Base-by-base conservation (phyloP, 148 eudicot species). In the Heliosperma pusillum region DNA sequence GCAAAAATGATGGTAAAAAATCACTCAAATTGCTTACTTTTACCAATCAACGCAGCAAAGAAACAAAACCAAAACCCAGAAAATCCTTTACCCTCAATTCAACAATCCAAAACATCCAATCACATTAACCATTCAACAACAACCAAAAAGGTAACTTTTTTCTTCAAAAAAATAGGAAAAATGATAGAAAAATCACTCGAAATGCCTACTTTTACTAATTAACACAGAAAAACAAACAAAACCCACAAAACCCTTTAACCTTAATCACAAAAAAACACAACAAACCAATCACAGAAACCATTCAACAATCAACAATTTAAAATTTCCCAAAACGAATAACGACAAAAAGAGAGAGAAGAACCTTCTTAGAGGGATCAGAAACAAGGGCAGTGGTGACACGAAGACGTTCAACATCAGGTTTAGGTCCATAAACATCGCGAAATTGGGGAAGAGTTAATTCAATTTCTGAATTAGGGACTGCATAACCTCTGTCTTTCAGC, bases 401-500 rank as follows among this genome's bases (percentile, higher is more conserved):
- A 42, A 93, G 88, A 21, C 87, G 83, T 1, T 91, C 94, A 25
- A 82, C 65, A 70, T 93, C 97, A 19, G 92, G 94, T 22, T 11
- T 72, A 5, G 85, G 88, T 2, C 91, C 88, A 67, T 84, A 81
- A n/a, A 75, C 27, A 21, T 76, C 59, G 15, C 98, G 86, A 50
- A 93, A 93, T 1, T 89, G 86, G 0, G 66, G 29, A 12, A 93
- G 90, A 66, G 95, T 47, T 11, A 86, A 57, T 0, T 89, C 67
- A 47, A 91, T 84, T 59, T 93, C 97, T 0, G 87, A 72, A 33
- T 27, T 33, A 21, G 95, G 89, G 0, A 93, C 88, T 3, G 81
- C 76, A 67, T 82, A 93, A 44, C 98, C 98, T n/a, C 97, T 79
- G 60, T 93, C 98, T 57, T 73, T 82, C 30, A 93, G 88, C 98